Conservation (phyloP, 768 basidiomycete genomes). For the Hypsizygus marmoreus region DNA sequence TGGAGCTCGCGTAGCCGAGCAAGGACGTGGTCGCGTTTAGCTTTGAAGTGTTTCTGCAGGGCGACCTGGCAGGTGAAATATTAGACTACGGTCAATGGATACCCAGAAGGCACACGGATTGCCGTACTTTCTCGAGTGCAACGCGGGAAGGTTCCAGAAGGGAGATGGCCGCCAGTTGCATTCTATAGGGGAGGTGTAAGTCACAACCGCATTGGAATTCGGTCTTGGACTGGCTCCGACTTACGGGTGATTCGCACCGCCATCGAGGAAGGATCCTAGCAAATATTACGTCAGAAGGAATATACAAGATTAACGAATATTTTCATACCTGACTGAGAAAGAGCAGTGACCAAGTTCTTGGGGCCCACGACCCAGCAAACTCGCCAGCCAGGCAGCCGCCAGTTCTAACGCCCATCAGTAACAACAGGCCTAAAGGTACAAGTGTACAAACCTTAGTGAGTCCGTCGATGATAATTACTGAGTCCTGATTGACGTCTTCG, state of each 20-base stretch:
- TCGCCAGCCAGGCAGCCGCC: slow-evolving; percentile 94
- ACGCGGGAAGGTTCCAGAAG: slow-evolving; percentile 76
- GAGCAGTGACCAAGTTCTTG: slow-evolving; percentile 82
- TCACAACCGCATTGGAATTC: not conserved
- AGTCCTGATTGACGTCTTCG: slow-evolving; percentile 84
- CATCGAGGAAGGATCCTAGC: slow-evolving; percentile 85
- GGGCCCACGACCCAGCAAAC: slow-evolving; percentile 94
- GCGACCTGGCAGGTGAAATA: slow-evolving; percentile 51
- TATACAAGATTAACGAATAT: not conserved
- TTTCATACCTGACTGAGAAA: slow-evolving; percentile 79
- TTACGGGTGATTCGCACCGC: slow-evolving; percentile 92
- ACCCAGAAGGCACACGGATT: not conserved
- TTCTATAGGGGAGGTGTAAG: slow-evolving; percentile 35
- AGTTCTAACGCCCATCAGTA: slow-evolving; percentile 59
- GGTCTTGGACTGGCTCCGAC: slow-evolving; percentile 23
- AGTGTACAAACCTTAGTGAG: slow-evolving; percentile 71
- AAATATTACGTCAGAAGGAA: slow-evolving; percentile 2
- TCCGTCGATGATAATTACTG: slow-evolving; percentile 86
- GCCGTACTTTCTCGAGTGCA: slow-evolving; percentile 60
- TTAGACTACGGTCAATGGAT: too few relatives aligned
- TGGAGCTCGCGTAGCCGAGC: slow-evolving; percentile 76
- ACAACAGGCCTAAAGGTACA: not conserved
- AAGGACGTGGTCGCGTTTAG: slow-evolving; percentile 89
- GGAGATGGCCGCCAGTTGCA: slow-evolving; percentile 87
- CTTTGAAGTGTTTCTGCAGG: slow-evolving; percentile 88